phyloP scores from a whole-genome alignment of 2,329 filamentous ascomycete species.

The Ophiosphaerella herpotricha region DNA sequence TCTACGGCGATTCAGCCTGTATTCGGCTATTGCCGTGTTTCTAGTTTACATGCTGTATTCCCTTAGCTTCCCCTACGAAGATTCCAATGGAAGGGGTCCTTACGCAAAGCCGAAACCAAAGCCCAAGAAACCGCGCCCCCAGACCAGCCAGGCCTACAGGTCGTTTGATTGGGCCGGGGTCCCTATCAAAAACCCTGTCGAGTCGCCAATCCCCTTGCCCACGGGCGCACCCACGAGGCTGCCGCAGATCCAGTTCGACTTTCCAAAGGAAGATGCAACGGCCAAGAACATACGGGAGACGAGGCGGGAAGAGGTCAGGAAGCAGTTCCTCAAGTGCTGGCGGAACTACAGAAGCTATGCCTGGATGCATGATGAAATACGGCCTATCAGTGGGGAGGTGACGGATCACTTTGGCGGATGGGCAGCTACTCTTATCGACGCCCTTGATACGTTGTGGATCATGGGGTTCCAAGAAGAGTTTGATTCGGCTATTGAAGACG shows the following conservation, averaged over 20 bases:
- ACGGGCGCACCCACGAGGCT: conserved; percentile 43
- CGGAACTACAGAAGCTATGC: conserved; percentile 50
- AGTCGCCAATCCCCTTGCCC: conserved; percentile 44
- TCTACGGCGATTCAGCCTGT: conserved; percentile 44
- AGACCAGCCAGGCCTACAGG: conserved; percentile 13
- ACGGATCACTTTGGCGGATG: conserved; percentile 54
- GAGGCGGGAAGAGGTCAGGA: conserved; percentile 46
- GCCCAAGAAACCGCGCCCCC: conserved; percentile 14
- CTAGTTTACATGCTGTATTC: conserved; percentile 46
- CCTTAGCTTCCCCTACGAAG: conserved; percentile 42
- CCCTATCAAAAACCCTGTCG: conserved; percentile 47
- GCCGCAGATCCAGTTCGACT: conserved; percentile 50
- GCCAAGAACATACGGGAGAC: conserved; percentile 40
- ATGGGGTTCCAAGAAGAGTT: conserved; percentile 56
- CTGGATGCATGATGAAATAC: conserved; percentile 56
- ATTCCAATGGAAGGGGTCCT: conserved; percentile 1
- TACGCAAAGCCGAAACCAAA: conserved; percentile 5
- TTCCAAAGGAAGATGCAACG: conserved; percentile 39
- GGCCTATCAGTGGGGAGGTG: conserved; percentile 48
- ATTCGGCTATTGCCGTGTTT: conserved; percentile 38
- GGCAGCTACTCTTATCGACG: conserved; percentile 53
- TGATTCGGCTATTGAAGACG: conserved; percentile 50
- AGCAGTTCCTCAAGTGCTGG: conserved; percentile 52
- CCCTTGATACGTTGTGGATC: conserved; percentile 54
- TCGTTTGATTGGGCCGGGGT: conserved; percentile 49